Percentiles rank a stretch among this genome's conserved stretches.
Evolutionary conservation across 768 basidiomycete species (phyloP).

Genomic region (Auricularia sp.): DNA sequence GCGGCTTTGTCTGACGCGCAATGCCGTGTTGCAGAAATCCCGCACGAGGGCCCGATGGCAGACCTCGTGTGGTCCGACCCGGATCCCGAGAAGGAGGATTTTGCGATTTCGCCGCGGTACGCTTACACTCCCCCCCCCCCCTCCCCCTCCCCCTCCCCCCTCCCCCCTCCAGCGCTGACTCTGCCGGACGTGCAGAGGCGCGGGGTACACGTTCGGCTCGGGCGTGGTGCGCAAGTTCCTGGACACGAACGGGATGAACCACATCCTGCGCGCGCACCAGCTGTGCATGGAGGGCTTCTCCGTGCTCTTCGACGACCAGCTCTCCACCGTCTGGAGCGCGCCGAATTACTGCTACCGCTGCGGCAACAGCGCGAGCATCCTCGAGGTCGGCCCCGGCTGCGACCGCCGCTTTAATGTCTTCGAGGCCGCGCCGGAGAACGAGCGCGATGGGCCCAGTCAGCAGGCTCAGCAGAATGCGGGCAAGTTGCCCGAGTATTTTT

Average conservation of each 20-base stretch:
- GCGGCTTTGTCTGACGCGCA: too few species aligned
- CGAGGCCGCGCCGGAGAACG: slow-evolving; percentile 97
- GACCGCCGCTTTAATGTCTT: slow-evolving; percentile 88
- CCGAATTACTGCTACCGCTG: slow-evolving; percentile 99
- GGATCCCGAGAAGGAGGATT: slow-evolving; percentile 98
- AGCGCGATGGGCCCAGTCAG: slow-evolving; percentile 77
- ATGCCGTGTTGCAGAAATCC: slow-evolving; percentile 52
- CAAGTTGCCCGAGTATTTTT: slow-evolving; percentile 77
- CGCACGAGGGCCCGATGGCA: slow-evolving; percentile 99
- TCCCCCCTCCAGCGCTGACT: slow-evolving; percentile 7
- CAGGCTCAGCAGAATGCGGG: slow-evolving; percentile 62
- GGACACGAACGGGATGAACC: slow-evolving; percentile 90
- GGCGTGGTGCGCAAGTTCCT: slow-evolving; percentile 97
- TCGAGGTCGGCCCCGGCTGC: slow-evolving; percentile 89
- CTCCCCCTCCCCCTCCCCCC: slow-evolving; percentile 5
- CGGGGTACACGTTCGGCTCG: slow-evolving; percentile 97
- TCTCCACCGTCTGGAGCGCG: slow-evolving; percentile 97
- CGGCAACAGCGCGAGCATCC: slow-evolving; percentile 91
- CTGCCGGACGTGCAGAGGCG: slow-evolving; percentile 49
- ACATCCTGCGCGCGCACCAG: slow-evolving; percentile 96
- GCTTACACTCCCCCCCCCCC: slow-evolving; percentile 1
- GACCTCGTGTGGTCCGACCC: slow-evolving; percentile 99
- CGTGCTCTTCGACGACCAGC: slow-evolving; percentile 91
- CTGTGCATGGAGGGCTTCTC: slow-evolving; percentile 99
- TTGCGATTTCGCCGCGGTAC: slow-evolving; percentile 86